Percentiles rank a stretch among this genome's conserved stretches.
These are phyloP conservation scores for Telfairia occidentalis DNA, from an alignment of 331 rosid species.

Conservation along the genomic window DNA sequence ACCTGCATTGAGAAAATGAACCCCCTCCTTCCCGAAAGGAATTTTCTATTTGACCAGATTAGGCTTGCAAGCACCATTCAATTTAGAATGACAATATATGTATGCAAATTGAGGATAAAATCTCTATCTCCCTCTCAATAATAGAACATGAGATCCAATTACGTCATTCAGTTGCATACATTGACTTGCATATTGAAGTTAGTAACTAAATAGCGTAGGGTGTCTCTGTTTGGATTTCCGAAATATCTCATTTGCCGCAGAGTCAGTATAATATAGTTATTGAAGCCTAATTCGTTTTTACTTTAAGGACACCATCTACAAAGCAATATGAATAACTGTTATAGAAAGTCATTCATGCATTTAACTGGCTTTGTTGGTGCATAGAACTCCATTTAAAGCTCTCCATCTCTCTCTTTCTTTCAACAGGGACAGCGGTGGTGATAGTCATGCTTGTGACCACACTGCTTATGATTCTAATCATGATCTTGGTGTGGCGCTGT, in stretches of 20 bases:
- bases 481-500: conserved; percentile 98
- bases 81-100: background rate
- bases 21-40: background rate
- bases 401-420: conserved; percentile 9
- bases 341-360: background rate
- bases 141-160: background rate
- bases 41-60: background rate
- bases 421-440: conserved; percentile 93
- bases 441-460: conserved; percentile 88
- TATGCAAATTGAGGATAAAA: background rate
- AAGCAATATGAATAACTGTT: background rate
- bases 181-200: background rate
- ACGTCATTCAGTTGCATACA: background rate
- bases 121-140: background rate
- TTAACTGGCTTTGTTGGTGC: background rate
- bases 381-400: background rate
- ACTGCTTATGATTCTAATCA: conserved; percentile 80
- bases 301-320: background rate
- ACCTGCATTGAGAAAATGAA: background rate
- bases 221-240: background rate
- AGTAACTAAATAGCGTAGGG: background rate
- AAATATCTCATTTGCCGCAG: background rate
- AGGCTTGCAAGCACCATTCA: background rate
- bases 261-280: background rate
- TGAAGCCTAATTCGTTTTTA: background rate